Percentiles rank a stretch among this genome's conserved stretches.
Conservation (phyloP, 192 early-diverging fungal species). For the Coemansia sp. region DNA sequence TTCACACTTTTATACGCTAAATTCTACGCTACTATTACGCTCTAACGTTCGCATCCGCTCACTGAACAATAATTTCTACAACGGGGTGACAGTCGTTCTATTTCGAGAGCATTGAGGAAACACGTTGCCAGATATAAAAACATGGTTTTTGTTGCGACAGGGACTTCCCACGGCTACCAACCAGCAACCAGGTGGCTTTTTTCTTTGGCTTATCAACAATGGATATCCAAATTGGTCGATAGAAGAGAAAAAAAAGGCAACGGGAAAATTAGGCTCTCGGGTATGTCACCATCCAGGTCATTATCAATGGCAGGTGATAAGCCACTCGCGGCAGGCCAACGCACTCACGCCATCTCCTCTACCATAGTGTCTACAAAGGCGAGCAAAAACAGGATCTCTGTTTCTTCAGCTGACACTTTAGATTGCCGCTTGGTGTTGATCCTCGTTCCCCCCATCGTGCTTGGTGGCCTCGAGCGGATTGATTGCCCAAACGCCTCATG, state of each 20-base stretch:
- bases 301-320: slow-evolving; percentile 7
- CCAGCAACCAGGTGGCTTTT: neutral
- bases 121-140: neutral
- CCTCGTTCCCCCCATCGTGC: neutral
- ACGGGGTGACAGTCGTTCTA: neutral
- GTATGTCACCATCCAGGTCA: neutral
- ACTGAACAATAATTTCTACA: no score
- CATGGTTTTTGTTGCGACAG: neutral
- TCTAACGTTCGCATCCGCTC: no score
- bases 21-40: no score
- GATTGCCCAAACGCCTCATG: slow-evolving; percentile 4
- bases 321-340: neutral
- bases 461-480: slow-evolving; percentile 1
- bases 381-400: neutral
- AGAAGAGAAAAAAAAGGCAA: neutral
- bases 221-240: neutral
- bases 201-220: neutral
- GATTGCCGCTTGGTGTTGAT: neutral
- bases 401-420: slow-evolving; percentile 1
- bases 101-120: slow-evolving; percentile 2
- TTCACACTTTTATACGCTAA: no score
- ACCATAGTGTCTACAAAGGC: neutral
- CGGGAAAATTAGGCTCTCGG: slow-evolving; percentile 1
- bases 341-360: neutral
- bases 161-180: neutral